Conservation (phyloP, 345 rosid genomes). For the Nephelium lappaceum region DNA sequence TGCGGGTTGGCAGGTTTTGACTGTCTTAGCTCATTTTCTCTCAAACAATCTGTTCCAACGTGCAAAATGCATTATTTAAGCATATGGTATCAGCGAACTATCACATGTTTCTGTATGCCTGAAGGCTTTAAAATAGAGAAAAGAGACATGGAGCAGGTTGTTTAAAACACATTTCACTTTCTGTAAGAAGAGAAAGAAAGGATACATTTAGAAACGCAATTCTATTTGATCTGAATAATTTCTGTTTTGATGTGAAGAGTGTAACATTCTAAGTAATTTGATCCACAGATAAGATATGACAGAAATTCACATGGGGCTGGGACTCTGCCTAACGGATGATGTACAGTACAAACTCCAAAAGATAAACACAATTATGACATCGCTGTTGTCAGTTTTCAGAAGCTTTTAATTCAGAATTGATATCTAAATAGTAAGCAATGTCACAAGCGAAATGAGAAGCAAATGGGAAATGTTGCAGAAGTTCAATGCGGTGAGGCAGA, state of each 20-base stretch:
- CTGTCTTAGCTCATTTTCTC: conserved; percentile 90
- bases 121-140: not conserved
- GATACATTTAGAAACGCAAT: not conserved
- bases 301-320: not conserved
- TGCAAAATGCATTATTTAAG: not conserved
- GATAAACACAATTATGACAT: not conserved
- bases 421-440: not conserved
- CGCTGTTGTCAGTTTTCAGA: not conserved
- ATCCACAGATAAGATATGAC: not conserved
- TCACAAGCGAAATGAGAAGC: not conserved
- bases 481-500: not conserved
- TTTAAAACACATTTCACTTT: not conserved
- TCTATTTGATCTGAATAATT: not conserved
- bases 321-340: not conserved
- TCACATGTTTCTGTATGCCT: not conserved
- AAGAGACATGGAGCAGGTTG: not conserved
- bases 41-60: conserved; percentile 68
- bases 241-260: not conserved
- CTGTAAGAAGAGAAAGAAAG: not conserved
- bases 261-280: not conserved
- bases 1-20: conserved; percentile 77
- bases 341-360: not conserved
- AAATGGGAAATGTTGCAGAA: not conserved
- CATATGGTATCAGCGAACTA: not conserved
- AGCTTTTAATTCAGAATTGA: not conserved